Evolutionary conservation across 805 yeast genomes (phyloP).

Genomic region (Pichia heedii): DNA sequence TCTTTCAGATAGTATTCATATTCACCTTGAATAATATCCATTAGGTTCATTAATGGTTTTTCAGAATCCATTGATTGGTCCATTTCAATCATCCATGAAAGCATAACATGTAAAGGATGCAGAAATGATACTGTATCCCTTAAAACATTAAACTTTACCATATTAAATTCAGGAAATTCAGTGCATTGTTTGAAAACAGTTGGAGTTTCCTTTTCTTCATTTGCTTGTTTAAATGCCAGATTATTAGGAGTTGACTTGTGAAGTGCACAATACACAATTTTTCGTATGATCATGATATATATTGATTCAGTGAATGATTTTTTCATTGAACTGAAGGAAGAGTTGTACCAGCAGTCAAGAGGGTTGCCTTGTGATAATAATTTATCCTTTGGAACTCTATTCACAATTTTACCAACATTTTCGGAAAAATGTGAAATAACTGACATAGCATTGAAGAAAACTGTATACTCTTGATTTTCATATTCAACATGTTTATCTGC

Average conservation of each 20-base stretch:
- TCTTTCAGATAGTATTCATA: slow-evolving; percentile 11
- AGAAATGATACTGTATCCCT: slow-evolving; percentile 53
- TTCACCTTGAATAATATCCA: slow-evolving; percentile 15
- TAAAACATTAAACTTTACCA: slow-evolving; percentile 35
- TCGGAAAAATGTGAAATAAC: slow-evolving; percentile 58
- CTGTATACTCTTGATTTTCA: slow-evolving; percentile 76
- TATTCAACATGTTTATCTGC: slow-evolving; percentile 78
- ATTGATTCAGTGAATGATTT: slow-evolving; percentile 14
- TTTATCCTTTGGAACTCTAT: slow-evolving; percentile 14
- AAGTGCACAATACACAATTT: slow-evolving; percentile 12
- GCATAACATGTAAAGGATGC: slow-evolving; percentile 71
- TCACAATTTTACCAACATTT: slow-evolving; percentile 39
- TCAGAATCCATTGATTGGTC: slow-evolving; percentile 20
- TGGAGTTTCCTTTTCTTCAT: slow-evolving; percentile 20
- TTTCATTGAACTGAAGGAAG: slow-evolving; percentile 10
- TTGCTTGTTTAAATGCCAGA: slow-evolving; percentile 1
- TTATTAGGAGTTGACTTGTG: slow-evolving; percentile 6
- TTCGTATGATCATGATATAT: slow-evolving; percentile 10
- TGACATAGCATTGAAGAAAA: slow-evolving; percentile 59
- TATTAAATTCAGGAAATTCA: slow-evolving; percentile 15
- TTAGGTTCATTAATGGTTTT: slow-evolving; percentile 7
- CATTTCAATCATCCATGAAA: slow-evolving; percentile 63
- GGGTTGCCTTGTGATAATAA: slow-evolving; percentile 9
- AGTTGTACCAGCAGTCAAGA: slow-evolving; percentile 13
- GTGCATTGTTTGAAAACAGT: slow-evolving; percentile 13